Evolutionary conservation across 768 basidiomycete species (phyloP).

Genomic region (Mrakia gelida): DNA sequence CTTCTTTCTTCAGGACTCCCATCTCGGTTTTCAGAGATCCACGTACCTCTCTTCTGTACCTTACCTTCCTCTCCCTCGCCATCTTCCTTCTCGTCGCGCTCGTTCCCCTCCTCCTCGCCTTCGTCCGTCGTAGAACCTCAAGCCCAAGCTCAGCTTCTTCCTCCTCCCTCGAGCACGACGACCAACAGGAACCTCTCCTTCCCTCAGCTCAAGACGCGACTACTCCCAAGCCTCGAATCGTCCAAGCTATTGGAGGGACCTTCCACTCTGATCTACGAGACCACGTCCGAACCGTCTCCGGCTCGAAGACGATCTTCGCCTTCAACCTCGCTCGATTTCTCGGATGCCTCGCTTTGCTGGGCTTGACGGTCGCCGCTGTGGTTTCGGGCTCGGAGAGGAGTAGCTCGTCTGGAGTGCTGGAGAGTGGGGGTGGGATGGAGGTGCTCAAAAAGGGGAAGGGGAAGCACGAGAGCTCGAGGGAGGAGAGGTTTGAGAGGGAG

Average conservation of each 20-base stretch:
- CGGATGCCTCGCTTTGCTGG: constrained; percentile 4
- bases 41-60: constrained; percentile 16
- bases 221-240: not conserved
- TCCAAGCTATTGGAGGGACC: not conserved
- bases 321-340: constrained; percentile 10
- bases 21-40: not conserved
- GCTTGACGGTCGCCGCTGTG: constrained; percentile 18
- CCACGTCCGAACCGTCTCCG: not conserved
- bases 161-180: not conserved
- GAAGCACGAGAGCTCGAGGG: no score
- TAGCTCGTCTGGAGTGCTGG: no score
- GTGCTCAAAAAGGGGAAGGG: not conserved
- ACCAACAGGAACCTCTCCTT: not conserved
- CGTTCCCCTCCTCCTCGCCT: constrained; percentile 1
- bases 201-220: no score
- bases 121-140: no score
- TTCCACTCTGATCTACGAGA: not conserved
- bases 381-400: constrained; percentile 6
- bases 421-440: not conserved
- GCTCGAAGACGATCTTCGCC: not conserved
- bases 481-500: constrained; percentile 25
- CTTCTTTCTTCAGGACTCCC: no score
- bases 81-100: not conserved
- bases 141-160: no score
- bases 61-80: constrained; percentile 7